Conservation (phyloP, 805 yeast genomes). For the Candida pseudofarinosa region DNA sequence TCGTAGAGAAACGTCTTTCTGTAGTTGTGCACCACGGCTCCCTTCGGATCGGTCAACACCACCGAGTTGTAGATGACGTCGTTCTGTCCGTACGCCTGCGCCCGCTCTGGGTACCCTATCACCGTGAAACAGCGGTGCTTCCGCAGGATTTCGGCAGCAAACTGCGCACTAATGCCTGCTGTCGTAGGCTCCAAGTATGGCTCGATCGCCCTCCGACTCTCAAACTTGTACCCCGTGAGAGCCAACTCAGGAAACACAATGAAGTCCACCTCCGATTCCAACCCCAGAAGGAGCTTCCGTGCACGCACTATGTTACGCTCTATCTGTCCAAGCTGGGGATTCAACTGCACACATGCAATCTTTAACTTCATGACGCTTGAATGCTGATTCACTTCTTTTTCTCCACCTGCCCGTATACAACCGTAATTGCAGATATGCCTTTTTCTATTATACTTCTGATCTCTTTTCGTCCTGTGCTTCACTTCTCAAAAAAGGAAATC, state of each 20-base stretch:
- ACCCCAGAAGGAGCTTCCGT: conserved; percentile 26
- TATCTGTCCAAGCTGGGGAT: conserved; percentile 58
- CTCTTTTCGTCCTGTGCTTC: too few species aligned
- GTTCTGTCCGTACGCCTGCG: background rate
- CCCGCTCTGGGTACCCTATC: conserved; percentile 76
- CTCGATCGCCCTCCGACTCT: conserved; percentile 38
- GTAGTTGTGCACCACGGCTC: conserved; percentile 60
- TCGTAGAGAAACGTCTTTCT: conserved; percentile 73
- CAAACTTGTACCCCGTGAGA: conserved; percentile 77
- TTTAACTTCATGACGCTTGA: conserved; percentile 46
- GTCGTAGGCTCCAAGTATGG: conserved; percentile 54
- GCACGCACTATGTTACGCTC: conserved; percentile 52
- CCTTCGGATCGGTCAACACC: conserved; percentile 54
- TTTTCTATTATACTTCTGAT: too few species aligned
- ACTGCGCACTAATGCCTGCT: conserved; percentile 46
- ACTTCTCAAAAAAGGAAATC: too few species aligned
- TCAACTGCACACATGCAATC: conserved; percentile 65
- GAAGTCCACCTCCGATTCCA: conserved; percentile 47
- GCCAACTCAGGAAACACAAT: conserved; percentile 81
- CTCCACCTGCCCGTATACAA: too few species aligned
- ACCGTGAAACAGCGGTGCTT: conserved; percentile 60
- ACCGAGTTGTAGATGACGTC: conserved; percentile 66
- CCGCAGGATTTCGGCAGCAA: conserved; percentile 55
- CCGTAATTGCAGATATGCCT: too few species aligned
- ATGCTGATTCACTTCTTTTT: too few species aligned